phyloP scores from a whole-genome alignment of 2,329 filamentous ascomycete genomes.

The Hawksworthiomyces lignivorus region DNA sequence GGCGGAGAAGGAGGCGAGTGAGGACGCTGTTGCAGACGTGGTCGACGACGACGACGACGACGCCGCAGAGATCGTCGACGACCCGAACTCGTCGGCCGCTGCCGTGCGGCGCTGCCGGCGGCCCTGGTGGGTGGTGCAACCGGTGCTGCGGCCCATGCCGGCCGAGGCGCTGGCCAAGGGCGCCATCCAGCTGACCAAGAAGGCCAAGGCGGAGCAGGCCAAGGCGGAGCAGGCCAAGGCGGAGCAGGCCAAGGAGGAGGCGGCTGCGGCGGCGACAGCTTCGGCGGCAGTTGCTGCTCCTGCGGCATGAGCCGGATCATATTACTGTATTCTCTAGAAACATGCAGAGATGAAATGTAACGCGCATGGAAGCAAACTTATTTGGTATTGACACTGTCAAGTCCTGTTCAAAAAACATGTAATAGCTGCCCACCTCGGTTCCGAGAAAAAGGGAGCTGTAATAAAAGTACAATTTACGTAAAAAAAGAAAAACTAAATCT shows the following conservation, averaged over 20 bases:
- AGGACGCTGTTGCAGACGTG: slow-evolving; percentile 19
- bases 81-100: slow-evolving; percentile 52
- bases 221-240: background rate
- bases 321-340: too few species aligned
- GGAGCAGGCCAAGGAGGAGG: background rate
- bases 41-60: slow-evolving; percentile 17
- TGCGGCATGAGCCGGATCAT: too few species aligned
- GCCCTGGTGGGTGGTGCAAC: slow-evolving; percentile 87
- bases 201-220: slow-evolving; percentile 34
- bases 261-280: too few species aligned
- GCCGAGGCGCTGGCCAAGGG: slow-evolving; percentile 82
- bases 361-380: too few species aligned
- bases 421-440: too few species aligned
- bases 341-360: too few species aligned
- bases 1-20: slow-evolving; percentile 29
- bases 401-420: too few species aligned
- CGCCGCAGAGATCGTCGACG: slow-evolving; percentile 24
- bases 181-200: slow-evolving; percentile 66
- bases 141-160: slow-evolving; percentile 77
- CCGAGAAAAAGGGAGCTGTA: too few species aligned
- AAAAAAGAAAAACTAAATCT: too few species aligned
- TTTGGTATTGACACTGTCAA: too few species aligned
- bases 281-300: too few species aligned
- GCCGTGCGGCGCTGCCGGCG: slow-evolving; percentile 67
- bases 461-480: too few species aligned